These are phyloP conservation scores for Candolleomyces efflorescens DNA, from an alignment of 768 basidiomycete species.

Conservation along the genomic window DNA sequence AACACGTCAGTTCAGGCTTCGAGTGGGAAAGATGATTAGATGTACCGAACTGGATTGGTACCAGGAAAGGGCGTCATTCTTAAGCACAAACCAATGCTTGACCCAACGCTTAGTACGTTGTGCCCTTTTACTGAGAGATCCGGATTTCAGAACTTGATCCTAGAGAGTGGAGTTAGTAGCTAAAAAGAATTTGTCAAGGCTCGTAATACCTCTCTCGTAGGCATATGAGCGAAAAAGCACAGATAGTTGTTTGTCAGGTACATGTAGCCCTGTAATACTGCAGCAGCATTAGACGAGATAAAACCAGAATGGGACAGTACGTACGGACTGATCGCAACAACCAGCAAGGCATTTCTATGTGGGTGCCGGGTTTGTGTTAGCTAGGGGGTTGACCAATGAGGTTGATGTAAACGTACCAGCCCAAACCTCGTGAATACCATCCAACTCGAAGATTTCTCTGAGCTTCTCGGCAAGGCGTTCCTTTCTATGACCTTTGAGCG, in stretches of 20 bases:
- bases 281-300: constrained; percentile 3
- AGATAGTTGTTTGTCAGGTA: constrained; percentile 91
- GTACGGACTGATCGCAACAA: constrained; percentile 82
- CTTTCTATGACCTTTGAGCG: constrained; percentile 65
- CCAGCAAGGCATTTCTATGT: constrained; percentile 89
- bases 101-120: constrained; percentile 88
- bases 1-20: background rate
- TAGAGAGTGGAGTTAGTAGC: constrained; percentile 25
- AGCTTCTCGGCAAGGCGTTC: constrained; percentile 82
- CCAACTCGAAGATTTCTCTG: constrained; percentile 80
- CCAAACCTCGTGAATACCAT: constrained; percentile 78
- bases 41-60: constrained; percentile 88
- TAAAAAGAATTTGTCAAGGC: background rate
- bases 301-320: constrained; percentile 27
- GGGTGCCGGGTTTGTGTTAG: constrained; percentile 2
- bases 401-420: constrained; percentile 49
- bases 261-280: constrained; percentile 96
- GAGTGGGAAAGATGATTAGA: constrained; percentile 9
- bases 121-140: constrained; percentile 82
- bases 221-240: constrained; percentile 97
- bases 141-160: constrained; percentile 93
- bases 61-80: constrained; percentile 96
- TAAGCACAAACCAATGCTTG: constrained; percentile 95
- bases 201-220: constrained; percentile 69
- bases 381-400: background rate